Evolutionary conservation across 1,284 basidiomycete species (phyloP), one percentile per base, ranked within the genome.

Genomic region (Ganoderma leucocontextum): DNA sequence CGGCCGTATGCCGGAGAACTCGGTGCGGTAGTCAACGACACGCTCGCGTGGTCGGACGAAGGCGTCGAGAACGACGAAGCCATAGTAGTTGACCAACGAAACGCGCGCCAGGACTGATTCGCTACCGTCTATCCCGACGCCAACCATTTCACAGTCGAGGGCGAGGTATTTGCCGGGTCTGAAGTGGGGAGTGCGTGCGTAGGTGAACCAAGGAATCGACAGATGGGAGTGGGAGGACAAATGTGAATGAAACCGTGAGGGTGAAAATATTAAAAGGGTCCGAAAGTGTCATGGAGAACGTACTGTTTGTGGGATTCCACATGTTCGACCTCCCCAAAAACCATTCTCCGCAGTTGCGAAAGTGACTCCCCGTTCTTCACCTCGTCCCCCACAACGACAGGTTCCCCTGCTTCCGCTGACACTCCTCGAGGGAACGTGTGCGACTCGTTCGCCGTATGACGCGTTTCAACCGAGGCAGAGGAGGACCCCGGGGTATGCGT

Each of bases 141-240:
- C 97, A 4, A 99, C 97, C 97, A 99, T 99, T 81, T 99, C 97
- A 75, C 97, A 98, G 79, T 99, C 97, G 55, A 99, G 83, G 0
- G 95, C 91, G 38, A 97, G 80, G 72, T 92, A 96, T 78, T 89
- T 91, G 60, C 93, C 94, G 1, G 90, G 88, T 66, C 92, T 94
- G 38, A 42, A 8, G 25, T 29, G 25, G 19, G 52, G 38, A 44
- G 5, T 15, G 36, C 12, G 33, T 57, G 60, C n/a, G 47, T 19
- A 58, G 4, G 10, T 22, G 9, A 19, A 33, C 17, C 15, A 7
- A 42, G 2, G 8, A 7, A 19, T 2, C 1, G 8, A 33, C 1
- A 42, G 6, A 44, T 2, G 13, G 17, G 7, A 38, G n/a, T 29
- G 29, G 29, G 29, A 29, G 29, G 2, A 29, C 29, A 0, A 19